Evolutionary conservation across 1,139 yeast species (phyloP).

Genomic region (Pichia sp.): DNA sequence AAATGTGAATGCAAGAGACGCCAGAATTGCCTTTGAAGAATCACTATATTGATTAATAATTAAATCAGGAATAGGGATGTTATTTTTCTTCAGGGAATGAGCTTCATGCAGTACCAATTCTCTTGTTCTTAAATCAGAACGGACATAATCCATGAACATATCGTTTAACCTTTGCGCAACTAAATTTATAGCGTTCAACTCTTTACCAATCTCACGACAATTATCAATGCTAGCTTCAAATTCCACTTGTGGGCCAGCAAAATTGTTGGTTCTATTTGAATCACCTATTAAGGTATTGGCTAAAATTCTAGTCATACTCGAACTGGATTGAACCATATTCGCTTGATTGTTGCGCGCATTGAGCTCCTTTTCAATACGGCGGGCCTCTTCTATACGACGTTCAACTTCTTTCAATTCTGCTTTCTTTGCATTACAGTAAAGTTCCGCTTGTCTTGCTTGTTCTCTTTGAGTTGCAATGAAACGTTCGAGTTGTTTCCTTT

Average conservation of each 20-base stretch:
- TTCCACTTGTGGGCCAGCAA: background rate
- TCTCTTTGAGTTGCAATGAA: no score
- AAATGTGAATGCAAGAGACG: conserved; percentile 7
- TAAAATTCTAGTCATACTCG: no score
- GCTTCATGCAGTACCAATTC: conserved; percentile 5
- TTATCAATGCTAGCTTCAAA: background rate
- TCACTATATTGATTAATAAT: conserved; percentile 9
- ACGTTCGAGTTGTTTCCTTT: no score
- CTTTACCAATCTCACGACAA: conserved; percentile 1
- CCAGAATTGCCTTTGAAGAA: conserved; percentile 7
- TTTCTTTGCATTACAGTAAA: background rate
- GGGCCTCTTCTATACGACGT: background rate
- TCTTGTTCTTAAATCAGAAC: conserved; percentile 10
- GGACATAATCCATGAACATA: conserved; percentile 5
- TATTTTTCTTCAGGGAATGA: background rate
- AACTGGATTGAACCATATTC: no score
- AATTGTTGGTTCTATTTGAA: no score
- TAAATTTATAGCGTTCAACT: conserved; percentile 2
- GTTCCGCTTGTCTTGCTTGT: background rate
- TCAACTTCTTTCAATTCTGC: background rate
- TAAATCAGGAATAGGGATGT: conserved; percentile 3
- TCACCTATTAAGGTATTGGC: no score
- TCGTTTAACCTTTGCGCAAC: background rate
- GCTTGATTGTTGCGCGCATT: no score
- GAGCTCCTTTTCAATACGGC: background rate